Conservation (phyloP, 805 yeast species). For the Metschnikowia vanudenii region DNA sequence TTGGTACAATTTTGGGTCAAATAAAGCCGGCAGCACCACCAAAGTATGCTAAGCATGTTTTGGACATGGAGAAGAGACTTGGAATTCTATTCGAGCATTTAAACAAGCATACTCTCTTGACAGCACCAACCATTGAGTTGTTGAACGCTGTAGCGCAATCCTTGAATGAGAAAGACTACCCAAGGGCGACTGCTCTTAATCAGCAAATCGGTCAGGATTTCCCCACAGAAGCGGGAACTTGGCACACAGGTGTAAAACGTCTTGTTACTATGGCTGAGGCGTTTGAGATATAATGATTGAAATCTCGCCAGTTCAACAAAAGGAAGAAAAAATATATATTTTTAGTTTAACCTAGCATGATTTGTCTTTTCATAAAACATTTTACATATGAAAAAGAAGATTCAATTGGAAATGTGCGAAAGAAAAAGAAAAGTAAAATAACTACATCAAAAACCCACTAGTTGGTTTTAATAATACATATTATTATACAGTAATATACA, state of each 20-base stretch:
- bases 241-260: slow-evolving; percentile 92
- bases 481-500: slow-evolving; percentile 13
- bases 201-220: slow-evolving; percentile 60
- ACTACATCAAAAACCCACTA: neutral
- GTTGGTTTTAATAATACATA: slow-evolving; percentile 3
- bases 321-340: no score
- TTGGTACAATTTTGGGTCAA: slow-evolving; percentile 53
- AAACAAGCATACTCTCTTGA: slow-evolving; percentile 66
- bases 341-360: no score
- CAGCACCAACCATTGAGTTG: slow-evolving; percentile 52
- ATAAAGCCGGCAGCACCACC: slow-evolving; percentile 76
- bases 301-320: no score
- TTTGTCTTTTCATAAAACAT: no score
- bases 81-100: slow-evolving; percentile 73
- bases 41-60: slow-evolving; percentile 66
- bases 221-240: slow-evolving; percentile 77
- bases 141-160: slow-evolving; percentile 52
- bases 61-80: slow-evolving; percentile 81
- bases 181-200: slow-evolving; percentile 55
- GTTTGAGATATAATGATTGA: slow-evolving; percentile 7
- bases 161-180: slow-evolving; percentile 53
- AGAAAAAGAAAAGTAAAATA: neutral
- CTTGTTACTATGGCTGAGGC: slow-evolving; percentile 70
- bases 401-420: no score
- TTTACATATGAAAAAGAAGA: no score